These are phyloP conservation scores for Russula foetens DNA, from an alignment of 768 basidiomycete species.

Conservation along the genomic window DNA sequence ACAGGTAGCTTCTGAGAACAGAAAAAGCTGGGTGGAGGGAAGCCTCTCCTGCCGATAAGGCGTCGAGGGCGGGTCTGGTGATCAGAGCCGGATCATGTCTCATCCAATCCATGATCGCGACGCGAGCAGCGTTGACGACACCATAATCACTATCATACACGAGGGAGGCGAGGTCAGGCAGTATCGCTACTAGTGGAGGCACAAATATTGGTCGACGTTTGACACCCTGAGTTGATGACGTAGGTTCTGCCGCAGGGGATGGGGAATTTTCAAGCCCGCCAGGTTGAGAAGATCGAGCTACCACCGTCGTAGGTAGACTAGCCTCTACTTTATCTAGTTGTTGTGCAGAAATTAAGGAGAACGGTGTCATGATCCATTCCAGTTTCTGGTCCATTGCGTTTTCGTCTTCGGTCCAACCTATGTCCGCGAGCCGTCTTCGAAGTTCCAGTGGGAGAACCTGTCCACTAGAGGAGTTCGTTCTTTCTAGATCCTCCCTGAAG, in stretches of 20 bases:
- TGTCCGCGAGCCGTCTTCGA: slow-evolving; percentile 55
- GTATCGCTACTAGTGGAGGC: slow-evolving; percentile 44
- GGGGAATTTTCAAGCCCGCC: slow-evolving; percentile 25
- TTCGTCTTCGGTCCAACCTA: slow-evolving; percentile 67
- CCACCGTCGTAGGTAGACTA: slow-evolving; percentile 22
- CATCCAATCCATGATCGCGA: slow-evolving; percentile 55
- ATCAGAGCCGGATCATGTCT: slow-evolving; percentile 68
- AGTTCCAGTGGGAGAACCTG: slow-evolving; percentile 51
- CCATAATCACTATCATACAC: slow-evolving; percentile 44
- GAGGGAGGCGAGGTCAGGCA: slow-evolving; percentile 46
- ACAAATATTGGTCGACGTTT: slow-evolving; percentile 65
- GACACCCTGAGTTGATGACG: slow-evolving; percentile 23
- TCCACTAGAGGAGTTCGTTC: slow-evolving; percentile 38
- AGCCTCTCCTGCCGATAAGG: slow-evolving; percentile 43
- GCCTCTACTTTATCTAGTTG: slow-evolving; percentile 46
- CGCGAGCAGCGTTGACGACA: slow-evolving; percentile 50
- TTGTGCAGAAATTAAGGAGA: slow-evolving; percentile 52
- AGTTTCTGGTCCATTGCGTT: slow-evolving; percentile 44
- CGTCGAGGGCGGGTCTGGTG: slow-evolving; percentile 52
- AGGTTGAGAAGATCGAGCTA: slow-evolving; percentile 23
- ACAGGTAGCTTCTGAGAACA: slow-evolving; percentile 48
- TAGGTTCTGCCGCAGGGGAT: not conserved
- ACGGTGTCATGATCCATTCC: slow-evolving; percentile 54
- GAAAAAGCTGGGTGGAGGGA: slow-evolving; percentile 41
- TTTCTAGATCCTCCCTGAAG: slow-evolving; percentile 43